Evolutionary conservation across 2,329 filamentous ascomycete genomes (phyloP).

Genomic region (Colletotrichum liriopes): DNA sequence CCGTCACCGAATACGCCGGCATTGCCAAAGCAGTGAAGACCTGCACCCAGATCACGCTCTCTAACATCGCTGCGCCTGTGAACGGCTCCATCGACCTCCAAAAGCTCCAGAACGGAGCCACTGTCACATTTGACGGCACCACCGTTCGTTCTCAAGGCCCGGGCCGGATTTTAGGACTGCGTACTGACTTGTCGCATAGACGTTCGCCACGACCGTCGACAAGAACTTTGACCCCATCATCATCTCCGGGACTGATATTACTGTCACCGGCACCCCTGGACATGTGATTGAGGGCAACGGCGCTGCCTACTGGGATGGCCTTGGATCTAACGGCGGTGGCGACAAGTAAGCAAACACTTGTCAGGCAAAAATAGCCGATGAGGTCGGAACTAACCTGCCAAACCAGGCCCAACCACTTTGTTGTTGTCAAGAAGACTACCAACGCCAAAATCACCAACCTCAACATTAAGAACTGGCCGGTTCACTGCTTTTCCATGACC

Average conservation of each 20-base stretch:
- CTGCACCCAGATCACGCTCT: slow-evolving; percentile 36
- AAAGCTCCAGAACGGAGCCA: slow-evolving; percentile 27
- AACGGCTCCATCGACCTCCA: slow-evolving; percentile 32
- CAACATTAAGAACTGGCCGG: slow-evolving; percentile 42
- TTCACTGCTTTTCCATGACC: slow-evolving; percentile 40
- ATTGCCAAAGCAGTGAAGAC: slow-evolving; percentile 34
- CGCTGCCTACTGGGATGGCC: slow-evolving; percentile 39
- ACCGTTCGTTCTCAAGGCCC: background rate
- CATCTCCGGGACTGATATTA: slow-evolving; percentile 35
- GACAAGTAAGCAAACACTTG: slow-evolving; percentile 19
- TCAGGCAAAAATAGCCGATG: background rate
- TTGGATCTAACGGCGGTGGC: slow-evolving; percentile 38
- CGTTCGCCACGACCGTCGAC: slow-evolving; percentile 27
- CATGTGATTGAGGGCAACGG: slow-evolving; percentile 41
- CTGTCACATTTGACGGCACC: slow-evolving; percentile 35
- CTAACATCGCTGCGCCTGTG: slow-evolving; percentile 32
- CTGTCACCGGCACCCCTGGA: slow-evolving; percentile 31
- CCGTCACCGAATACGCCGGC: slow-evolving; percentile 22
- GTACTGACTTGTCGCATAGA: slow-evolving; percentile 12
- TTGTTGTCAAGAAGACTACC: slow-evolving; percentile 38
- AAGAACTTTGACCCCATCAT: slow-evolving; percentile 35
- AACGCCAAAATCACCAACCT: slow-evolving; percentile 36
- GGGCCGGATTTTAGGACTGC: too few species aligned
- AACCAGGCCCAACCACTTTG: slow-evolving; percentile 34
- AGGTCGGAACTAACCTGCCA: background rate